Conservation (phyloP, 1,284 basidiomycete genomes). For the Puccinia triticina region DNA sequence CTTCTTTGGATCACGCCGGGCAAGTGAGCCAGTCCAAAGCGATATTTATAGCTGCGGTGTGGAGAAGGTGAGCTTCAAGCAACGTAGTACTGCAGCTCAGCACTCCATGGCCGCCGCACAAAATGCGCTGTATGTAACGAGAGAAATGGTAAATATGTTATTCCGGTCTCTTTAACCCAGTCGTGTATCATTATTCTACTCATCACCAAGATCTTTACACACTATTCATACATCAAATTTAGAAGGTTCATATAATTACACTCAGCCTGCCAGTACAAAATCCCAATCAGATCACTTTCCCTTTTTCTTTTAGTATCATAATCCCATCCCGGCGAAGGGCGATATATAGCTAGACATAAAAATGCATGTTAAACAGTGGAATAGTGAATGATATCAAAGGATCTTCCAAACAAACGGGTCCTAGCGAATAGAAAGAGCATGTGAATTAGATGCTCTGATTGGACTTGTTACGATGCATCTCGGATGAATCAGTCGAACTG, state of each 20-base stretch:
- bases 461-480: neutral
- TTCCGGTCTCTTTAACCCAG: neutral
- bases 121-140: too few species aligned
- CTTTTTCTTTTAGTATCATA: too few species aligned
- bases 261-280: neutral
- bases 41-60: neutral
- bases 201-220: neutral
- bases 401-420: too few species aligned
- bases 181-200: neutral
- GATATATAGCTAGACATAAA: too few species aligned
- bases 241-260: neutral
- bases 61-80: neutral
- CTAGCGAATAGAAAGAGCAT: too few species aligned
- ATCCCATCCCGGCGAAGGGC: too few species aligned
- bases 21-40: too few species aligned
- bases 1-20: too few species aligned
- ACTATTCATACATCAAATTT: neutral
- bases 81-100: neutral
- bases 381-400: too few species aligned
- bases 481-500: neutral
- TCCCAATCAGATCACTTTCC: too few species aligned
- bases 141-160: too few species aligned
- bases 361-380: neutral
- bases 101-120: too few species aligned
- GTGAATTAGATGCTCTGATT: neutral